These are phyloP conservation scores for Podila epigama DNA, from an alignment of 192 early-diverging fungal species.

Conservation along the genomic window DNA sequence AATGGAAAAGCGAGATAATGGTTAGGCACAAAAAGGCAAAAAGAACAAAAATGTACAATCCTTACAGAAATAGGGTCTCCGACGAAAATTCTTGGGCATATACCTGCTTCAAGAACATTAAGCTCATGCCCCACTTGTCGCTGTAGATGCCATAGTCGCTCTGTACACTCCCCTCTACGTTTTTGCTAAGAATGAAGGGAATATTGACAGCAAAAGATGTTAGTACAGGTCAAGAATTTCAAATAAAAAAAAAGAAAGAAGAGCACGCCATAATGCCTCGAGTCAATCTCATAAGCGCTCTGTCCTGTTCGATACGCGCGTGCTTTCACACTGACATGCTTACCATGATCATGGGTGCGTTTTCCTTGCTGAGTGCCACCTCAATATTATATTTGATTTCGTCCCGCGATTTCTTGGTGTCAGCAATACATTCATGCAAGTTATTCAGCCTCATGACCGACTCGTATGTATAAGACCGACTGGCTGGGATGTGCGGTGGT, in stretches of 20 bases:
- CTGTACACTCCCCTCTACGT: slow-evolving; percentile 38
- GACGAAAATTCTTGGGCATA: background rate
- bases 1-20: background rate
- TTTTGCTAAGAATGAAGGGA: slow-evolving; percentile 38
- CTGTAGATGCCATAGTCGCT: slow-evolving; percentile 44
- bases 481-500: slow-evolving; percentile 11
- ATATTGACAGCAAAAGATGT: too few relatives aligned
- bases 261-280: too few relatives aligned
- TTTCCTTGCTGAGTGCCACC: slow-evolving; percentile 42
- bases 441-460: slow-evolving; percentile 56
- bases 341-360: slow-evolving; percentile 45
- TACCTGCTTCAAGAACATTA: slow-evolving; percentile 50
- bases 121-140: slow-evolving; percentile 49
- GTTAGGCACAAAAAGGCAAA: background rate
- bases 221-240: too few relatives aligned
- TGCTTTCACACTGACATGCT: background rate
- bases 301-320: too few relatives aligned
- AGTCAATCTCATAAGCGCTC: too few relatives aligned
- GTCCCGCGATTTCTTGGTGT: slow-evolving; percentile 51
- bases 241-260: too few relatives aligned
- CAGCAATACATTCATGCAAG: slow-evolving; percentile 51
- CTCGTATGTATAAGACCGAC: slow-evolving; percentile 62
- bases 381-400: slow-evolving; percentile 54
- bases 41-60: background rate
- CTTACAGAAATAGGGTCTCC: too few relatives aligned